Conservation (phyloP, 2,329 filamentous ascomycete species). For the Pseudogymnoascus sp. region DNA sequence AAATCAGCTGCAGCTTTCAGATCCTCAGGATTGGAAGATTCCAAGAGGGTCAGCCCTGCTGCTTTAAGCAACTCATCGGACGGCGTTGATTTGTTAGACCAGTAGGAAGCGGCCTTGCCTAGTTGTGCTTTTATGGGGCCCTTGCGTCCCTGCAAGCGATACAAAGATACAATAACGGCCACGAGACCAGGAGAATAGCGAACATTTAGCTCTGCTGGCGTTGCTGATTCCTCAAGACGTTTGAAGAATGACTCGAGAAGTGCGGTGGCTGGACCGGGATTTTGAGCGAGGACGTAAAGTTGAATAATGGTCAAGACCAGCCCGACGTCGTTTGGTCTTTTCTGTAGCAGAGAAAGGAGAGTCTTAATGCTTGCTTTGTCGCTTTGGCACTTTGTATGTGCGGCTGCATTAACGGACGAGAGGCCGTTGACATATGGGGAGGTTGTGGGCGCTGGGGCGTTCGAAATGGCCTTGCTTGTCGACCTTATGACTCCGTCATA, state of each 20-base stretch:
- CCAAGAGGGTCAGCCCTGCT: conserved; percentile 73
- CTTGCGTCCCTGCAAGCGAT: conserved; percentile 66
- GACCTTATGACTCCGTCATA: conserved; percentile 49
- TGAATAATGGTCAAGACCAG: conserved; percentile 73
- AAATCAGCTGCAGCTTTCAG: conserved; percentile 64
- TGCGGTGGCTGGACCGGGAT: conserved; percentile 64
- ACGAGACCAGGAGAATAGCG: conserved; percentile 81
- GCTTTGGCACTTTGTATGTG: conserved; percentile 53
- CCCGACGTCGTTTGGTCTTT: conserved; percentile 71
- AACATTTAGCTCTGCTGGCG: conserved; percentile 52
- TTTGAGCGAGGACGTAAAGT: conserved; percentile 65
- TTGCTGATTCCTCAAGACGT: conserved; percentile 55
- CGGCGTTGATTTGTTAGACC: conserved; percentile 56
- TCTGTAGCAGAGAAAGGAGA: conserved; percentile 61
- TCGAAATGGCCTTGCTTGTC: conserved; percentile 37
- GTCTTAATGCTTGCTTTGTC: conserved; percentile 62
- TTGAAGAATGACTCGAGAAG: conserved; percentile 69
- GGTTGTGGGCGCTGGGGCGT: conserved; percentile 38
- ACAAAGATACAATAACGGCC: conserved; percentile 70
- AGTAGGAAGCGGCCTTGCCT: conserved; percentile 71
- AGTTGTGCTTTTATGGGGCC: conserved; percentile 64
- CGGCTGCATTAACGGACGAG: conserved; percentile 64
- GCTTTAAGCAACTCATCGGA: conserved; percentile 65
- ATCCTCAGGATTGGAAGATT: conserved; percentile 62
- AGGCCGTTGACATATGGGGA: conserved; percentile 45